These are phyloP conservation scores for Monosiga brevicollis DNA, from an alignment of 78 protist genomes.

Conservation along the genomic window DNA sequence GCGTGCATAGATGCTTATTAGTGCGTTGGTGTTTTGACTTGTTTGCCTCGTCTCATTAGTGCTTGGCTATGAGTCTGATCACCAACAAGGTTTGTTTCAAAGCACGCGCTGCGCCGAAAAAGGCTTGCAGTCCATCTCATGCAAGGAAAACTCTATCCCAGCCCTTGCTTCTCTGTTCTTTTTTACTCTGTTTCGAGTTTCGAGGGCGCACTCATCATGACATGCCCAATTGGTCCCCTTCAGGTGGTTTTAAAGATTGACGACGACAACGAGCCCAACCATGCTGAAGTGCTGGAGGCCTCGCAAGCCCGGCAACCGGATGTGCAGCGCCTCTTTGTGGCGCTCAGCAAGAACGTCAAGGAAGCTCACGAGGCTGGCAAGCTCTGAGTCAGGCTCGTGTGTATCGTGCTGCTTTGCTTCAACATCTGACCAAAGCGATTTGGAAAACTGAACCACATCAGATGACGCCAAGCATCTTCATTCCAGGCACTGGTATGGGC, in stretches of 20 bases:
- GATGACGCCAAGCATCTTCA: too few relatives aligned
- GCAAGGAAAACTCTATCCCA: too few relatives aligned
- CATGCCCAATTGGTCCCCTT: not conserved
- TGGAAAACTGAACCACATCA: too few relatives aligned
- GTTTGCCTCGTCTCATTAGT: not conserved
- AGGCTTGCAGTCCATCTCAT: too few relatives aligned
- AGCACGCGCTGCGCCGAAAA: too few relatives aligned
- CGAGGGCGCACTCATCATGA: not conserved
- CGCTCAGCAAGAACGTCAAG: not conserved
- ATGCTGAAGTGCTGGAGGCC: slow-evolving; percentile 18
- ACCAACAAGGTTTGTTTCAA: too few relatives aligned
- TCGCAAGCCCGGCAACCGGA: not conserved
- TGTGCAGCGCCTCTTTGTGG: slow-evolving; percentile 10
- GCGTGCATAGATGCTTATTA: not conserved
- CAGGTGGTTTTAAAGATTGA: not conserved
- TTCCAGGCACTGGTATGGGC: too few relatives aligned
- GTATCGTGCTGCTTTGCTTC: too few relatives aligned
- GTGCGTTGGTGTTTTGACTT: not conserved
- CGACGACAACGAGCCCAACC: not conserved
- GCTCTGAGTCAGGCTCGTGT: too few relatives aligned
- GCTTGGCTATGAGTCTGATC: not conserved
- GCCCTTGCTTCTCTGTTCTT: not conserved
- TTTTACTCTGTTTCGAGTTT: not conserved
- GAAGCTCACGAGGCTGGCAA: not conserved
- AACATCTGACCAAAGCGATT: too few relatives aligned